These are phyloP conservation scores for Macrophomina pseudophaseolina DNA, from an alignment of 2,329 filamentous ascomycete genomes.

Conservation along the genomic window DNA sequence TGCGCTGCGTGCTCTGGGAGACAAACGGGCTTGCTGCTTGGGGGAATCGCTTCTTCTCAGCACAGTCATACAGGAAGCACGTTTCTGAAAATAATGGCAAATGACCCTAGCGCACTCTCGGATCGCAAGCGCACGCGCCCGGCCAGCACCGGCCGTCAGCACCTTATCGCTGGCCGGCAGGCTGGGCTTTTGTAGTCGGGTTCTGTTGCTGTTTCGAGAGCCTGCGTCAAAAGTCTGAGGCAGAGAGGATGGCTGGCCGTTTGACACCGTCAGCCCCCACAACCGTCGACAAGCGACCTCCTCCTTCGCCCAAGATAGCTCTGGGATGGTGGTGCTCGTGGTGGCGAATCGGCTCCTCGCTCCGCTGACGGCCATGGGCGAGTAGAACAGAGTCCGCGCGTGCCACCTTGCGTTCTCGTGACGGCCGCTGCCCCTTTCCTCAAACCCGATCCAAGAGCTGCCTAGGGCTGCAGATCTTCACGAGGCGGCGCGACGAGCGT, in stretches of 20 bases:
- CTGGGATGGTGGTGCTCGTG: not conserved
- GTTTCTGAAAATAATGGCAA: conserved; percentile 27
- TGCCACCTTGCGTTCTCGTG: conserved; percentile 9
- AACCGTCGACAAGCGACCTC: not conserved
- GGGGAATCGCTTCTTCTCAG: conserved; percentile 15
- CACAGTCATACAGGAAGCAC: conserved; percentile 25
- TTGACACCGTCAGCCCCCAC: conserved; percentile 11
- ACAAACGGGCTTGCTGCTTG: not conserved
- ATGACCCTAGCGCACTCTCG: conserved; percentile 3
- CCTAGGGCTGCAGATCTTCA: conserved; percentile 27
- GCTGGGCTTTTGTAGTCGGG: not conserved
- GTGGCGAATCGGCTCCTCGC: not conserved
- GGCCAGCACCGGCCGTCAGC: conserved; percentile 16
- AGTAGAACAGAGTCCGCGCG: not conserved
- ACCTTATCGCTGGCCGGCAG: conserved; percentile 25
- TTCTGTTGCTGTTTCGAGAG: conserved; percentile 4
- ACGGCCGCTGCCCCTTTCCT: not conserved
- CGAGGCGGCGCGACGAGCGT: conserved; percentile 3
- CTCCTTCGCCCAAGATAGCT: conserved; percentile 21
- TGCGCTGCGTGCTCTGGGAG: not conserved
- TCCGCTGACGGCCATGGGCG: not conserved
- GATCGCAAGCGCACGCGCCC: conserved; percentile 17
- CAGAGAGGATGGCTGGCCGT: not conserved
- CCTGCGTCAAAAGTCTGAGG: not conserved
- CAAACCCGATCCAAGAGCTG: not conserved